These are phyloP conservation scores for Toxoplasma gondii DNA, from an alignment of 169 alveolate species.

Conservation along the genomic window DNA sequence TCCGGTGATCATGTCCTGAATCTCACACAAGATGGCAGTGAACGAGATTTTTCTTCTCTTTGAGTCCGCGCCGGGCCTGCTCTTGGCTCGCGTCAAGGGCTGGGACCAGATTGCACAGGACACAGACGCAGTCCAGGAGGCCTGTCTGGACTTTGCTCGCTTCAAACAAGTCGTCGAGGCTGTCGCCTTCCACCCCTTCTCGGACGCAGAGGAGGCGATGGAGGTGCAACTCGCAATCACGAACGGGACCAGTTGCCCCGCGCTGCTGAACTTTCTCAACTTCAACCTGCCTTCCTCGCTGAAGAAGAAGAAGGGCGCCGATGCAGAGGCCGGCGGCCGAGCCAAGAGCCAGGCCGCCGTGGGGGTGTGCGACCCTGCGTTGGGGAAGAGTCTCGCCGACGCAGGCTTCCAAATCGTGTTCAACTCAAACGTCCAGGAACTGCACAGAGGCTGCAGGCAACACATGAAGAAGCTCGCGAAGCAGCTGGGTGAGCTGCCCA, in stretches of 20 bases:
- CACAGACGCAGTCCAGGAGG: constrained; percentile 64
- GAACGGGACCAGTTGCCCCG: constrained; percentile 52
- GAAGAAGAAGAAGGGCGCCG: constrained; percentile 26
- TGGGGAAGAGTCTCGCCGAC: constrained; percentile 64
- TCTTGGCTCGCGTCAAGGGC: constrained; percentile 76
- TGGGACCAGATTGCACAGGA: constrained; percentile 72
- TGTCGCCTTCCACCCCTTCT: constrained; percentile 67
- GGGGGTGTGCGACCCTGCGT: constrained; percentile 62
- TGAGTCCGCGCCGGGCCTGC: constrained; percentile 73
- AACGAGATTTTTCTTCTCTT: constrained; percentile 61
- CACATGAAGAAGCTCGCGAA: constrained; percentile 65
- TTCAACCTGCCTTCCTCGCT: constrained; percentile 49
- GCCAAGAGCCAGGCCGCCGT: neutral
- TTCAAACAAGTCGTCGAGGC: constrained; percentile 39
- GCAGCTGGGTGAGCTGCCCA: constrained; percentile 13
- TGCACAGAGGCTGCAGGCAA: constrained; percentile 58
- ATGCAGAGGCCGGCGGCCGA: neutral
- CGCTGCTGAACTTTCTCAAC: constrained; percentile 56
- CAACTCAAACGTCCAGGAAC: constrained; percentile 50
- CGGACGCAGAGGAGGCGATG: constrained; percentile 70
- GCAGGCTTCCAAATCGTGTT: constrained; percentile 51
- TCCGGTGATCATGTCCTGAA: neutral
- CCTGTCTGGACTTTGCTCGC: constrained; percentile 42
- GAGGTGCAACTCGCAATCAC: constrained; percentile 65
- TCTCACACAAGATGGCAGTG: constrained; percentile 32